Percentiles rank a stretch among this genome's conserved stretches.
These are phyloP conservation scores for Dovyalis caffra DNA, from an alignment of 345 rosid genomes.

Conservation along the genomic window DNA sequence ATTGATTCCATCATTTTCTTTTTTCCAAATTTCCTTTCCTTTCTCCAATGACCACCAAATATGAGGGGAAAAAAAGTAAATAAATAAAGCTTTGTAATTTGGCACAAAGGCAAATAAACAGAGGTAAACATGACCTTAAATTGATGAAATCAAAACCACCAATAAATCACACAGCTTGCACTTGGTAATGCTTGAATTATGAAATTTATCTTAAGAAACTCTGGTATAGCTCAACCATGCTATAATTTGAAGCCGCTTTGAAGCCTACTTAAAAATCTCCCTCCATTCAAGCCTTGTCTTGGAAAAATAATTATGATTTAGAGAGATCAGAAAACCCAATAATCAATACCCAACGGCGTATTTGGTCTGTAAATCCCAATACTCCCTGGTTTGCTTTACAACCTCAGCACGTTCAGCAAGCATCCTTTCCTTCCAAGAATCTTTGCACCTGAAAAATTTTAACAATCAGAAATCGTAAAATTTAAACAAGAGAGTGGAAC, in stretches of 20 bases:
- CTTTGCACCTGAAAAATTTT: constrained; percentile 55
- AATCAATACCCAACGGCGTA: constrained; percentile 55
- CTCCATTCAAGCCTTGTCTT: background rate
- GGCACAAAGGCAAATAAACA: background rate
- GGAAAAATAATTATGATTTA: background rate
- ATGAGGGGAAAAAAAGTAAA: too few relatives aligned
- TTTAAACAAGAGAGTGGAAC: background rate
- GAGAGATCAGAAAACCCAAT: background rate
- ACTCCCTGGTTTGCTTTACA: constrained; percentile 70
- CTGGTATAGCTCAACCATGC: background rate
- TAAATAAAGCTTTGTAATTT: too few relatives aligned
- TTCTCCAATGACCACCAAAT: background rate
- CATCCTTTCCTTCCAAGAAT: constrained; percentile 70
- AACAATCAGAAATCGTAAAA: background rate
- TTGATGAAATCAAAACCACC: background rate
- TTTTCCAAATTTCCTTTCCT: background rate
- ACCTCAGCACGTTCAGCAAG: constrained; percentile 53
- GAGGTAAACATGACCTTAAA: background rate
- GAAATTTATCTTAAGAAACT: background rate
- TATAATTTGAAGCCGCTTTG: background rate
- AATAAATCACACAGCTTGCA: background rate
- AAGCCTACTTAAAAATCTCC: background rate
- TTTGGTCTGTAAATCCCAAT: constrained; percentile 69
- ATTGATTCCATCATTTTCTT: too few relatives aligned
- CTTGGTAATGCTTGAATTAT: background rate